Percentiles rank a stretch among this genome's conserved stretches.
Conservation (phyloP, 2,329 filamentous ascomycete genomes). For the Rhynchosporium graminicola region DNA sequence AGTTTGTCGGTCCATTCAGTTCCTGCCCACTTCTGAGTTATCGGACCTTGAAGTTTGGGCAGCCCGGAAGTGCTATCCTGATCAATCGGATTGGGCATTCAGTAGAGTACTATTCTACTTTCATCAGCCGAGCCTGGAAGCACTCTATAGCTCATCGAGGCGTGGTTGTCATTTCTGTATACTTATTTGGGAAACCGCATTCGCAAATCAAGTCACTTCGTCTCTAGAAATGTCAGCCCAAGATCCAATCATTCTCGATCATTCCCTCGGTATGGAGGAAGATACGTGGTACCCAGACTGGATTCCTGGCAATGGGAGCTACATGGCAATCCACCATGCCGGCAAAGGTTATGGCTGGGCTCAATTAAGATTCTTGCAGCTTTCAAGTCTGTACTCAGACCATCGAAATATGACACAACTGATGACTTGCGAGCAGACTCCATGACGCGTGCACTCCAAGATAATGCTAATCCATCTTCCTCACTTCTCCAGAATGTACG, state of each 20-base stretch:
- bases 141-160: neutral
- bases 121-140: constrained; percentile 4
- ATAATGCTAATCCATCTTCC: neutral
- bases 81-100: neutral
- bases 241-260: neutral
- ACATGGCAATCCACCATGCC: constrained; percentile 3
- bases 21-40: neutral
- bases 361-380: neutral
- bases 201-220: neutral
- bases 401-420: neutral
- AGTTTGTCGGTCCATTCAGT: neutral
- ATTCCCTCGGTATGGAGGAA: constrained; percentile 4
- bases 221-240: neutral
- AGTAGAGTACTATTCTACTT: neutral
- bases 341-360: constrained; percentile 1
- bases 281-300: neutral
- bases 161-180: neutral
- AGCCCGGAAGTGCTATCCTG: neutral
- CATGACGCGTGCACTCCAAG: constrained; percentile 1
- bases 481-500: neutral
- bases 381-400: neutral
- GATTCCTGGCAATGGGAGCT: constrained; percentile 2
- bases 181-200: neutral
- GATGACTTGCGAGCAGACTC: neutral
- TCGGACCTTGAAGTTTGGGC: neutral